These are phyloP conservation scores for Trichoderma afroharzianum DNA, from an alignment of 2,329 filamentous ascomycete genomes.

Conservation along the genomic window DNA sequence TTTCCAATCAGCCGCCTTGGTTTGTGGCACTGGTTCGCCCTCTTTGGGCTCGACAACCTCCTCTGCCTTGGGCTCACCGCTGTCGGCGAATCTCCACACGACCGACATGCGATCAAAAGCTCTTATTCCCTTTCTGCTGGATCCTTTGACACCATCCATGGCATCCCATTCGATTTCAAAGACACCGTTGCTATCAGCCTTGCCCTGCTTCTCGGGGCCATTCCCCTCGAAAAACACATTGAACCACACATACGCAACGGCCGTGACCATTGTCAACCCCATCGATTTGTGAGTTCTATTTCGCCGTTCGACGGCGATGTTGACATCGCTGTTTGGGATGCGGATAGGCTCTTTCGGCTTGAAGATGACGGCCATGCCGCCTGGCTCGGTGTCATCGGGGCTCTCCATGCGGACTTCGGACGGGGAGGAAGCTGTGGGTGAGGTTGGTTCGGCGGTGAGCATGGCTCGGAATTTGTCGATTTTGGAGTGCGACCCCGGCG, in stretches of 20 bases:
- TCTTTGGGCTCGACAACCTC: constrained; percentile 59
- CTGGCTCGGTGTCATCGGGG: constrained; percentile 46
- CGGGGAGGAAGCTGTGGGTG: neutral
- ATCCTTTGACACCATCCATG: constrained; percentile 95
- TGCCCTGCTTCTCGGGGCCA: constrained; percentile 64
- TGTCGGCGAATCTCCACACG: constrained; percentile 64
- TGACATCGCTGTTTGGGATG: constrained; percentile 79
- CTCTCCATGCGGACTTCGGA: constrained; percentile 17
- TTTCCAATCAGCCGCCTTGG: constrained; percentile 70
- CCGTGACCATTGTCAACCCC: constrained; percentile 84
- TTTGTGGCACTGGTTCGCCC: constrained; percentile 67
- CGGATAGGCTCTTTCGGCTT: constrained; percentile 65
- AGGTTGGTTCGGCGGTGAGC: constrained; percentile 14
- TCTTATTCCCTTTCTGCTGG: constrained; percentile 72
- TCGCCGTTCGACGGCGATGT: constrained; percentile 82
- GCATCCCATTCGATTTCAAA: constrained; percentile 58
- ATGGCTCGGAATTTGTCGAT: constrained; percentile 25
- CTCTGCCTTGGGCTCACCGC: constrained; percentile 25
- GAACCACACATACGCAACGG: constrained; percentile 95
- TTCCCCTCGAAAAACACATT: constrained; percentile 89
- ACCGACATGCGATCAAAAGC: constrained; percentile 81
- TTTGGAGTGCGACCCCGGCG: constrained; percentile 20
- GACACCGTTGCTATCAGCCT: constrained; percentile 62
- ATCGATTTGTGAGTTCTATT: constrained; percentile 74
- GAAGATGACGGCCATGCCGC: constrained; percentile 74